Evolutionary conservation across 1,284 basidiomycete genomes (phyloP), one percentile per base, ranked within the genome.

Genomic region (Ceratobasidium sp.): DNA sequence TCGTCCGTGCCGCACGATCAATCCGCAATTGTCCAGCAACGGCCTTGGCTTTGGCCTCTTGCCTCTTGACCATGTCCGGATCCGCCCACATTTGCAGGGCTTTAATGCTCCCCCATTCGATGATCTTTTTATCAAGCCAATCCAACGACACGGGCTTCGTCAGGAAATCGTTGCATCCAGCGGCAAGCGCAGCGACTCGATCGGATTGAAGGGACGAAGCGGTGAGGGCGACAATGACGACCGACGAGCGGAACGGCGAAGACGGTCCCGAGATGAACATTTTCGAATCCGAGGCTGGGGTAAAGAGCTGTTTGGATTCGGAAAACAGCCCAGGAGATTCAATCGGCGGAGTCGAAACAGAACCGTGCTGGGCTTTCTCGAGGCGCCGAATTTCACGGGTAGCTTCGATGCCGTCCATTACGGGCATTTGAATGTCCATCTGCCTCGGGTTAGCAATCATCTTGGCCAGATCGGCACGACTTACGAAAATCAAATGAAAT

Each of bases 341-440:
- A 27, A 83, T 84, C 25, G 86, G 83, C 0, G 84, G 83, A 0
- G 83, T 84, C 3, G 85, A 82, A 6, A 89, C 90, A 3, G 57
- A 68, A 77, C 87, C 40, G 87, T 82, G 69, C 90, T 90, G 75
- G 80, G 80, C 73, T 73, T 88, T 87, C 78, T 99, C 96, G 57
- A 96, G 80, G 72, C 89, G 86, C 55, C 97, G 86, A 70, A 99
- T 99, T 78, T 96, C 93, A 75, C 95, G 96, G 0, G 97, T 99
- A 1, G 97, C 97, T 76, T 93, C 88, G 57, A 99, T 98, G 29
- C 97, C 97, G 78, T 97, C 93, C 92, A 98, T 98, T 73, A 98
- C 91, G 5, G 97, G 97, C 85, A 99, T 93, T 81, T 98, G 96
- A 71, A 99, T 98, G 80, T 99, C 97, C 97, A 99, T 99, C 94